Percentiles rank a stretch among this genome's conserved stretches.
Evolutionary conservation across 2,329 filamentous ascomycete genomes (phyloP).

Genomic region (Monosporascus ibericus): DNA sequence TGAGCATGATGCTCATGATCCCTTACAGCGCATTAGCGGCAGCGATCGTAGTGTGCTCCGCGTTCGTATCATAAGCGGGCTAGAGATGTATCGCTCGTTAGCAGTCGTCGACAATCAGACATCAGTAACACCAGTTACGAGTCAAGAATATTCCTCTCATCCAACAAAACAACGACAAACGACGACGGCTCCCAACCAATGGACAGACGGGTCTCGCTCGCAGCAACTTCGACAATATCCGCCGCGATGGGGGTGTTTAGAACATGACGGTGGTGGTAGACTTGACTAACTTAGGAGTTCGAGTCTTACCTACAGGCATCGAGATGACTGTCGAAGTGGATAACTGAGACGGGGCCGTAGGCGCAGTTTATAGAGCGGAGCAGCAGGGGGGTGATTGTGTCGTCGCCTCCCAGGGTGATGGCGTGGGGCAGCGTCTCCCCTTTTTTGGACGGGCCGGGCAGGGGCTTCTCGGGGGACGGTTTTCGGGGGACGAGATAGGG

Average conservation of each 20-base stretch:
- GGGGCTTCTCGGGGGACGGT: constrained; percentile 57
- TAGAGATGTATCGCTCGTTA: constrained; percentile 3
- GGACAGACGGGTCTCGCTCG: constrained; percentile 18
- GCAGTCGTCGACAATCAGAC: background rate
- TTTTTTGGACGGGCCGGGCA: constrained; percentile 65
- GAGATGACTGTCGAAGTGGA: constrained; percentile 58
- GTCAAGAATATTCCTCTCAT: too few species aligned
- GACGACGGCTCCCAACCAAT: background rate
- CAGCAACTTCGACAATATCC: constrained; percentile 68
- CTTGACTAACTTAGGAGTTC: constrained; percentile 5
- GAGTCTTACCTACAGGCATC: constrained; percentile 53
- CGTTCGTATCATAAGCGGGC: constrained; percentile 59
- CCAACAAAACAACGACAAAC: too few species aligned
- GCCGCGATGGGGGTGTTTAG: constrained; percentile 35
- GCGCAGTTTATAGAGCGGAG: constrained; percentile 54
- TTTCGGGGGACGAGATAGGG: constrained; percentile 64
- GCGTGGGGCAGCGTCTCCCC: constrained; percentile 73
- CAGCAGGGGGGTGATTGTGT: constrained; percentile 56
- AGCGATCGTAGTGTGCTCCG: constrained; percentile 53
- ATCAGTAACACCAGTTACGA: too few species aligned
- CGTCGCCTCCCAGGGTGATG: constrained; percentile 65
- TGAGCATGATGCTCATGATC: constrained; percentile 68
- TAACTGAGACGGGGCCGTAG: constrained; percentile 55
- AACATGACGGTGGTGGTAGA: constrained; percentile 19
- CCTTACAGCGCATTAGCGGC: constrained; percentile 60